phyloP scores from a whole-genome alignment of 495 filamentous ascomycete genomes.

The Mytilinidion resinicola region DNA sequence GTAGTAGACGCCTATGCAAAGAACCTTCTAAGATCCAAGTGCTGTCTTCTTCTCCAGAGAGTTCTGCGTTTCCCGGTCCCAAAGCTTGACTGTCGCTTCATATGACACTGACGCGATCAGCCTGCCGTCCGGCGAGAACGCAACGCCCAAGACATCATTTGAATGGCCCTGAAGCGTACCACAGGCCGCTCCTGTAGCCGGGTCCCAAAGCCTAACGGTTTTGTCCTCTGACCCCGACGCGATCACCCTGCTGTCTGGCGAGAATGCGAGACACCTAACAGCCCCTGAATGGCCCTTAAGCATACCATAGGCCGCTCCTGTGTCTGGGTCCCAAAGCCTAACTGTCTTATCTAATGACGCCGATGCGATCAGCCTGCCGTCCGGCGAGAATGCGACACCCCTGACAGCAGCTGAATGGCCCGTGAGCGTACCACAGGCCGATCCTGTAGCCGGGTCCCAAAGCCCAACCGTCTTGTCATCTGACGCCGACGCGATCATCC shows the following conservation, averaged over 20 bases:
- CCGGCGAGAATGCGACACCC: constrained; percentile 4
- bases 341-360: background rate
- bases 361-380: constrained; percentile 6
- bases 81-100: background rate
- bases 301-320: background rate
- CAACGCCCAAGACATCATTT: background rate
- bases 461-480: background rate
- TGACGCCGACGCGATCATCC: constrained; percentile 5
- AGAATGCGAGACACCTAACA: background rate
- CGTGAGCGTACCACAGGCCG: background rate
- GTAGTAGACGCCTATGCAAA: background rate
- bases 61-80: background rate
- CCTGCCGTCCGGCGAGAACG: constrained; percentile 8
- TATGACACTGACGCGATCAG: constrained; percentile 1
- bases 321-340: background rate
- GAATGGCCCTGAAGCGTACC: background rate
- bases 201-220: constrained; percentile 1
- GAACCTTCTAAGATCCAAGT: background rate
- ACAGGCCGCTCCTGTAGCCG: no score
- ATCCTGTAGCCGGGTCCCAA: background rate
- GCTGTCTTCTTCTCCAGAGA: background rate
- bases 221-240: background rate
- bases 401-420: background rate
- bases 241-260: constrained; percentile 3
- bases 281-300: background rate